Percentiles rank a stretch among this genome's conserved stretches.
Conservation (phyloP, 352 stramenopile species). For the Globisporangium rhizosaccharum region DNA sequence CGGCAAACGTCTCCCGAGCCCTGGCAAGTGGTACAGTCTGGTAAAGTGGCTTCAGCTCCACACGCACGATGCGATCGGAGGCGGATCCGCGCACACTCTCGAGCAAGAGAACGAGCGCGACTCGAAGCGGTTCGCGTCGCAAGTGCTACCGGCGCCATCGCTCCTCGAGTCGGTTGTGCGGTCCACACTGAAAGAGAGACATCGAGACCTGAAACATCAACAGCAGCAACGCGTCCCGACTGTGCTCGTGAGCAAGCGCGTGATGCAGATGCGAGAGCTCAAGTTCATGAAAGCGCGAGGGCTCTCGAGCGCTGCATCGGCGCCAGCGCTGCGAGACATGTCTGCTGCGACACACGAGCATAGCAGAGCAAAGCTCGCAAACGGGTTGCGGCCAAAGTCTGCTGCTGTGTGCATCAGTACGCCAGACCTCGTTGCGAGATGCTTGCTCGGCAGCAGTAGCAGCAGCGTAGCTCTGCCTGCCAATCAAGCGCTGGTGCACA, state of each 20-base stretch:
- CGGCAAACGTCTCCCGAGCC: conserved; percentile 13
- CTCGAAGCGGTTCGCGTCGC: background rate
- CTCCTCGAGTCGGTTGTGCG: conserved; percentile 16
- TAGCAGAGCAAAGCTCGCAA: background rate
- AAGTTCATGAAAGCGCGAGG: conserved; percentile 23
- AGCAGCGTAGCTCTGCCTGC: background rate
- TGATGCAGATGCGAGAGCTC: conserved; percentile 14
- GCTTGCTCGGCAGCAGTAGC: conserved; percentile 1
- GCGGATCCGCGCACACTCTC: background rate
- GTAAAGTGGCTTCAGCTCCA: conserved; percentile 13
- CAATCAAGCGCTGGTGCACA: background rate
- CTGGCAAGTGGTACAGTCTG: conserved; percentile 24
- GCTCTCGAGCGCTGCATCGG: conserved; percentile 12
- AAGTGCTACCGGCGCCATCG: background rate
- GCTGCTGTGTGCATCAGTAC: conserved; percentile 43
- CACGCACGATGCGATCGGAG: conserved; percentile 1
- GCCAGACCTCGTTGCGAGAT: conserved; percentile 21
- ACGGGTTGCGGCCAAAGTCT: conserved; percentile 30
- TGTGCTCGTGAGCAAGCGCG: conserved; percentile 35
- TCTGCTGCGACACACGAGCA: background rate
- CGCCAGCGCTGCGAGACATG: conserved; percentile 7
- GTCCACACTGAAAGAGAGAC: conserved; percentile 5
- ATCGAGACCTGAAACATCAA: conserved; percentile 10
- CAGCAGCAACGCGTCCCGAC: conserved; percentile 18
- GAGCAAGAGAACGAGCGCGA: background rate